Evolutionary conservation across 257 asterid genomes (phyloP), one percentile per base, ranked within the genome.

Genomic region (Forsythia suspensa): DNA sequence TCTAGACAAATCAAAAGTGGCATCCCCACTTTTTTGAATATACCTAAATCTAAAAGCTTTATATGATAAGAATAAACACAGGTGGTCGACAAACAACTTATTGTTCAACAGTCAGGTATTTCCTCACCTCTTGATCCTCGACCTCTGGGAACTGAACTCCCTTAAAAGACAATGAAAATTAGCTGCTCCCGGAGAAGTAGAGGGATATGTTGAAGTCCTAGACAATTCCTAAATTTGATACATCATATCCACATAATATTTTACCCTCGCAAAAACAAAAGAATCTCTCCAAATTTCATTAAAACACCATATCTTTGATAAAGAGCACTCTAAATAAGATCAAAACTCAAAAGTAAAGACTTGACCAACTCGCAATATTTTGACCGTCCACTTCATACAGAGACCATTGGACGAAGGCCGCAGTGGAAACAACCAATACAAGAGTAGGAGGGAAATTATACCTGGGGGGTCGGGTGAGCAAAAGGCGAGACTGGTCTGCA

Each of bases 391-490:
- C 34, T 1, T 29, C 34, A 29, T 48, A 48, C n/a, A 48, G 59
- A 48, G 13, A 29, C 34, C 34, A 29, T 29, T 29, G 34, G 34
- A 1, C 34, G 34, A 29, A 29, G 34, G 15, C 59, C 15, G n/a
- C 59, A 2, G 4, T 48, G 59, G 20, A 48, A 48, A 48, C 59
- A 48, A 13, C n/a, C 15, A 15, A 4, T 15, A 48, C 59, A 4
- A 48, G 59, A 48, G 20, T 3, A 15, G 15, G 51, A 41, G n/a
- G 44, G 57, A 37, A n/a, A 66, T 6, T 44, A 29, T 24, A 93
- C 97, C 89, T 83, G 42, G 94, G 81, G 7, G 91, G 84, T 44
- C 89, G 89, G 77, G 86, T 73, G 76, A 90, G 86, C 76, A 91
- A 37, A 79, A 85, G 74, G 34, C 80, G 81, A 72, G 96, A 82